Percentiles rank a stretch among this genome's conserved stretches.
Conservation (phyloP, 169 alveolate species). For the Miamiensis avidus region DNA sequence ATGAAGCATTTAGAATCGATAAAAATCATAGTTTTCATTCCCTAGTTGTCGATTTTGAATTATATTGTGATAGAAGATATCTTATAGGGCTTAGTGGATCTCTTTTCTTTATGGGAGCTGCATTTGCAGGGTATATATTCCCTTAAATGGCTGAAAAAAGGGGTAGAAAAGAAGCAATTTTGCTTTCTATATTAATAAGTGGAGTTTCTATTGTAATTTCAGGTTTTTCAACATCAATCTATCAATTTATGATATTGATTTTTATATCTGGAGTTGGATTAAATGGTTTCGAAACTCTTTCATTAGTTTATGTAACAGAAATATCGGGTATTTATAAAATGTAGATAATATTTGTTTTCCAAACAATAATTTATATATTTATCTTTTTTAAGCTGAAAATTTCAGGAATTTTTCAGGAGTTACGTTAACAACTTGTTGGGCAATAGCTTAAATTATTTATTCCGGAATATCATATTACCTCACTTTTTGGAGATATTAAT, state of each 20-base stretch:
- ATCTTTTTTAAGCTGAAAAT: slow-evolving; percentile 17
- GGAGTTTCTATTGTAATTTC: not conserved
- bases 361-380: not conserved
- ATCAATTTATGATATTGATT: slow-evolving; percentile 12
- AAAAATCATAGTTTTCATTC: not conserved
- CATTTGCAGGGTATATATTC: slow-evolving; percentile 18
- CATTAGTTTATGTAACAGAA: slow-evolving; percentile 26
- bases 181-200: not conserved
- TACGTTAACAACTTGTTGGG: slow-evolving; percentile 2
- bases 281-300: slow-evolving; percentile 20
- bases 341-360: not conserved
- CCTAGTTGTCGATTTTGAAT: slow-evolving; percentile 8
- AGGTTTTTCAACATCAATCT: slow-evolving; percentile 8
- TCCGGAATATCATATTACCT: slow-evolving; percentile 5
- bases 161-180: slow-evolving; percentile 20
- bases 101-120: slow-evolving; percentile 13
- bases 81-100: slow-evolving; percentile 24
- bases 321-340: slow-evolving; percentile 10
- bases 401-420: slow-evolving; percentile 21
- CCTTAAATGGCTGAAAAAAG: slow-evolving; percentile 3
- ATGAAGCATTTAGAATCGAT: not conserved
- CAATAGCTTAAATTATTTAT: slow-evolving; percentile 21
- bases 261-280: slow-evolving; percentile 38
- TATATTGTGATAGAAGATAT: slow-evolving; percentile 17
- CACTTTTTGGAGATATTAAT: slow-evolving; percentile 17